Evolutionary conservation across 2,329 filamentous ascomycete species (phyloP), one percentile per base, ranked within the genome.

Genomic region (Xylaria digitata): DNA sequence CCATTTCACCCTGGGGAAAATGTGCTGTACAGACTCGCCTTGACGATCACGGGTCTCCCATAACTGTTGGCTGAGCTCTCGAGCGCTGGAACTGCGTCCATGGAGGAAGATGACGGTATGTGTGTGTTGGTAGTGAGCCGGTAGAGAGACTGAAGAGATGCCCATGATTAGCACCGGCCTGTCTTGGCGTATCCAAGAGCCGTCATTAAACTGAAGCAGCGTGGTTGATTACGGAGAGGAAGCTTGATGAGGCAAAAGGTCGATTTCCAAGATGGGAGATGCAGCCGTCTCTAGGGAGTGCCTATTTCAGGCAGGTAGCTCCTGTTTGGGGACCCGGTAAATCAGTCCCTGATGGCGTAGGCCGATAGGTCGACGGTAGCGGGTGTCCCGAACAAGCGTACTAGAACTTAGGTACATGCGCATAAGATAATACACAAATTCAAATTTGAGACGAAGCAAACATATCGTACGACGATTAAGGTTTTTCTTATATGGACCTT

Each of bases 1-100:
- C 81, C 82, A 86, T 61, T 81, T 79, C 70, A 85, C 78, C 5
- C 79, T 78, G 4, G 84, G 83, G 42, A 85, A 82, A 8, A 75
- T 71, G 3, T 81, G 77, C 26, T 74, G 63, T 0, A 85, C 78
- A 3, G 75, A 77, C 17, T 67, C 75, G n/a, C 70, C 66, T 6
- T 63, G 67, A 0, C 79, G 78, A 64, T 80, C 76, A 42, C 50
- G 70, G 7, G 72, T 80, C 61, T 74, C 66, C 11, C 68, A 53
- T 1, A 83, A 72, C 0, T 77, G 75, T 17, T 65, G 61, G 46
- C 67, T 67, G 66, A 83, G 80, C 45, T 73, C 72, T n/a, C 61
- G 42, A 8, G 78, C 78, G 13, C 65, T 78, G 71, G 80, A 79
- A 37, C 80, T 79, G 26, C 81, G 81, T 15, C 81, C 81, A 72